Evolutionary conservation across 1,139 yeast species (phyloP).

Genomic region (Sugiyamaella grinbergsii): DNA sequence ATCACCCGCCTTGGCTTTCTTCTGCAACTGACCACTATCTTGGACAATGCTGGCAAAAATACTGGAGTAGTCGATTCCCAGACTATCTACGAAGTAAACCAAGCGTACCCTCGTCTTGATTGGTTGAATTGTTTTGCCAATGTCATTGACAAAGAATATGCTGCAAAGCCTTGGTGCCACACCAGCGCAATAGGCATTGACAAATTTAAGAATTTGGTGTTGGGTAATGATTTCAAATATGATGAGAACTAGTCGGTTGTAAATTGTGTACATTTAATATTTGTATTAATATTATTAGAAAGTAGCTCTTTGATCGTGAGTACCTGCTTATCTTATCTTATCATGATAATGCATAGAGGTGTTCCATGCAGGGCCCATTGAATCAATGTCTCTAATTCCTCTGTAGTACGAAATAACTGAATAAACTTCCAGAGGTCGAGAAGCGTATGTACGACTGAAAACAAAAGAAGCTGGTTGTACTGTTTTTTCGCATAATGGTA

Average conservation of each 20-base stretch:
- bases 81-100: constrained; percentile 28
- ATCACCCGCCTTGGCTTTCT: constrained; percentile 29
- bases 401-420: no score
- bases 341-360: no score
- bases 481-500: no score
- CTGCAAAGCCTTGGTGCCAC: constrained; percentile 30
- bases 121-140: constrained; percentile 31
- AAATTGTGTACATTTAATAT: not conserved
- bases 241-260: not conserved
- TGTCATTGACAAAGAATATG: constrained; percentile 28
- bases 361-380: no score
- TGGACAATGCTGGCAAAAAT: constrained; percentile 31
- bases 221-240: constrained; percentile 25
- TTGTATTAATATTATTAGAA: not conserved
- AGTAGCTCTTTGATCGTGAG: not conserved
- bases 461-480: no score
- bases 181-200: constrained; percentile 27
- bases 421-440: no score
- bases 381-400: no score
- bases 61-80: constrained; percentile 24
- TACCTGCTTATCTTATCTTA: no score
- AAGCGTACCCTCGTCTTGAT: constrained; percentile 26
- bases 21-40: constrained; percentile 30
- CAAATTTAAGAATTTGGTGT: constrained; percentile 25
- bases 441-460: no score